These are phyloP conservation scores for Beauveria scarabaeidicola DNA, from an alignment of 2,329 filamentous ascomycete species.

Conservation along the genomic window DNA sequence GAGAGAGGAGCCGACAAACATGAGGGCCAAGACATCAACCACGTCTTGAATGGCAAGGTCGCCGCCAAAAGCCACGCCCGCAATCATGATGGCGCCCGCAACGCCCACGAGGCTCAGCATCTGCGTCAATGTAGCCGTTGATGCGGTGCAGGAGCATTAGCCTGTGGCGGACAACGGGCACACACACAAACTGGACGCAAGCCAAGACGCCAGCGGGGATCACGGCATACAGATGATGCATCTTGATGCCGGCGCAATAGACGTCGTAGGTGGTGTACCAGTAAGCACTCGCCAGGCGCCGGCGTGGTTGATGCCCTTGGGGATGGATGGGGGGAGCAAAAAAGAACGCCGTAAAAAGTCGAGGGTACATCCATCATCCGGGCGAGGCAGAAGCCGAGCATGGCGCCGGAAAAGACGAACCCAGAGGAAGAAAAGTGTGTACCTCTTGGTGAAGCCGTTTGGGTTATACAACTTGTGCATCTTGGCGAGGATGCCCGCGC, in stretches of 20 bases:
- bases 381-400: constrained; percentile 39
- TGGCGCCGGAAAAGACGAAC: constrained; percentile 31
- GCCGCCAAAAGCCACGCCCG: constrained; percentile 42
- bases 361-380: constrained; percentile 39
- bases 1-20: constrained; percentile 33
- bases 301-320: constrained; percentile 1
- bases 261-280: constrained; percentile 20
- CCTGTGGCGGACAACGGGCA: constrained; percentile 36
- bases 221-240: constrained; percentile 35
- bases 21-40: constrained; percentile 33
- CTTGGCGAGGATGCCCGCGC: neutral
- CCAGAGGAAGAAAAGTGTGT: constrained; percentile 15
- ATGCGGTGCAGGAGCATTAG: constrained; percentile 46
- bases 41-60: constrained; percentile 35
- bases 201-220: constrained; percentile 35
- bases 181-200: constrained; percentile 40
- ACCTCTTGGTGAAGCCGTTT: constrained; percentile 16
- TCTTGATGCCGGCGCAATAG: constrained; percentile 31
- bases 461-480: constrained; percentile 15
- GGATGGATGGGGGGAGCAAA: constrained; percentile 17
- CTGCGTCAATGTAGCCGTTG: constrained; percentile 47
- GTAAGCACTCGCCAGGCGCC: constrained; percentile 33
- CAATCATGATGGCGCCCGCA: constrained; percentile 43
- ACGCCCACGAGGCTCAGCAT: constrained; percentile 36
- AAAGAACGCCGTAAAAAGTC: constrained; percentile 31